These are phyloP conservation scores for Hibiscus tridactylites DNA, from an alignment of 345 rosid species.

Conservation along the genomic window DNA sequence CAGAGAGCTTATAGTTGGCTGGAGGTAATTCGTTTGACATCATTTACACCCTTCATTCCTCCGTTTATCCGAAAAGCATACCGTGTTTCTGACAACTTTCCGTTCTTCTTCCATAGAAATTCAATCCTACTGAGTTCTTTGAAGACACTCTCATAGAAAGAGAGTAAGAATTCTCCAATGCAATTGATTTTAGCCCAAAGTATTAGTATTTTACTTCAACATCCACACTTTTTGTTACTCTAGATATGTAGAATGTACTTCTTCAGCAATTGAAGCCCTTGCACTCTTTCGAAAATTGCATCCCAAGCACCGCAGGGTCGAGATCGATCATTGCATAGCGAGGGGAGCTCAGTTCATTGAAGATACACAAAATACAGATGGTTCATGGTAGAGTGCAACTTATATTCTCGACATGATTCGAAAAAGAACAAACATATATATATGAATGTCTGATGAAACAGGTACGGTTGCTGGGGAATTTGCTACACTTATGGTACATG, in stretches of 20 bases:
- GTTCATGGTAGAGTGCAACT: constrained; percentile 31
- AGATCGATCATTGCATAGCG: constrained; percentile 24
- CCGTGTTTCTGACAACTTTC: not conserved
- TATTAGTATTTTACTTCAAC: not conserved
- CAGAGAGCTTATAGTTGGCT: constrained; percentile 39
- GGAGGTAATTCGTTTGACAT: constrained; percentile 24
- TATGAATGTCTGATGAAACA: not conserved
- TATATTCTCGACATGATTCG: not conserved
- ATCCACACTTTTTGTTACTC: not conserved
- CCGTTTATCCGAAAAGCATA: not conserved
- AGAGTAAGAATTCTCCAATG: constrained; percentile 29
- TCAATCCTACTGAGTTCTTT: constrained; percentile 47
- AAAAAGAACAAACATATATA: not conserved
- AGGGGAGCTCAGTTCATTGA: constrained; percentile 27
- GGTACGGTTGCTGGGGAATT: constrained; percentile 70
- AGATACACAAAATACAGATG: constrained; percentile 37
- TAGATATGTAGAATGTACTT: constrained; percentile 49
- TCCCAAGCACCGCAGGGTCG: constrained; percentile 29
- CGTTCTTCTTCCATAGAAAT: constrained; percentile 17
- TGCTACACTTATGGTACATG: constrained; percentile 57
- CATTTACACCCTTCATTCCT: not conserved
- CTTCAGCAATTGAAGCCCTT: constrained; percentile 38
- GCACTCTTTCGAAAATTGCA: constrained; percentile 33
- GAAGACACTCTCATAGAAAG: constrained; percentile 38
- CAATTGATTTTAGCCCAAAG: not conserved